Base-by-base conservation (phyloP, 2,329 filamentous ascomycete species). In the Scolecobasidium constrictum region DNA sequence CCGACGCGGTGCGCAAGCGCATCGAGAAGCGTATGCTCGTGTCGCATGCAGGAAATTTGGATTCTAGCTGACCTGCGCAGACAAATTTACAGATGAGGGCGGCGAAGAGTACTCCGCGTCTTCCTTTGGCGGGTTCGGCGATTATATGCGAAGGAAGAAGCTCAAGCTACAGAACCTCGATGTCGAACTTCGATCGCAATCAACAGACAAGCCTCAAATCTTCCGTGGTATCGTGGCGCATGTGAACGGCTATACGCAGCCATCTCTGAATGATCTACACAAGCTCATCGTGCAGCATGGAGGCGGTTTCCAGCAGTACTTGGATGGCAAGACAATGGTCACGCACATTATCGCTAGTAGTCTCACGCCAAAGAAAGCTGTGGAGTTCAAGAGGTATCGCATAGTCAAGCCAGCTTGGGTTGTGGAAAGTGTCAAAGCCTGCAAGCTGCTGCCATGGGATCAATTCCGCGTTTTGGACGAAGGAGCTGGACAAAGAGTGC, bases 341-440 rank as follows among this genome's bases (percentile, higher is more conserved):
- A 98, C 93, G 1, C 90, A 98, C 58, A 94, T 98, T 51, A 87
- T 98, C 52, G 88, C 90, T 3, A 90, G 86, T 41, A 82, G 77
- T 42, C 67, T 98, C 17, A 92, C 92, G 0, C 88, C 86, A 0
- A 96, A 95, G 65, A 98, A 98, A 62, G 78, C 78, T 20, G 77
- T 90, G 42, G 92, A 98, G 50, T 95, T 94, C 56, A 75, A 71
- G 42, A 78, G 77, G 49, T 95, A 96, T 60, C 78, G 90, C 36
- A 85, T 98, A 28, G 92, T 95, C 40, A 94, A 92, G 60, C 92
- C 92, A 1, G 80, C 86, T 16, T 98, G 92, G 92, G 76, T 98
- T 3, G 81, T 86, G 12, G 90, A 98, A 52, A 95, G 88, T 47
- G 77, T 96, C 36, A 71, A 77, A 45, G 84, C 85, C 5, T 86